Evolutionary conservation across 1,139 yeast genomes (phyloP), one percentile per base, ranked within the genome.

Genomic region (Saccharomyces pastorianus): DNA sequence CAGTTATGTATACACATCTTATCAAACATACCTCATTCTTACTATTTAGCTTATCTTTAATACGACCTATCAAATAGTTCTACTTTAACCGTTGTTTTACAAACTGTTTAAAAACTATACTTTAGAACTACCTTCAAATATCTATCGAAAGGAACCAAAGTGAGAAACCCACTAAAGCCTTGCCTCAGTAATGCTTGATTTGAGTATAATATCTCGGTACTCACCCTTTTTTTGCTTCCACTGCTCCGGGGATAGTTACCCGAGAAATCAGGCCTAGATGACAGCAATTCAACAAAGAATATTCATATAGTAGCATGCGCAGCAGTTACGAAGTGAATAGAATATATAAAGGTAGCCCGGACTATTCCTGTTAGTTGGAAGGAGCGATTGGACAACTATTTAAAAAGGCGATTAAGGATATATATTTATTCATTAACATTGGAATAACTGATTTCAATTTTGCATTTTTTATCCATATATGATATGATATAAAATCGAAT

Each of bases 1-100:
- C 23, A 28, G 31, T 28, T 9, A 28, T 28, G 11, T 20, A 28
- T 28, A 28, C 11, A 28, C 31, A 4, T 28, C 31, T 28, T 28
- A 28, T 27, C 32, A 29, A 52, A 56, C 58, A 52, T 56, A 56
- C 58, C 55, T 56, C 58, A 56, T 56, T 38, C 41, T 46, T 32
- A 41, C 44, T 28, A 29, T 27, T 46, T 26, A 13, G 20, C 28
- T 29, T 13, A n/a, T 25, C 32, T 38, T 27, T 25, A n/a, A 17
- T 31, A 28, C 5, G 11, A 28, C 31, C 5, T 28, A 5, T 28
- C 31, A 28, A 28, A 28, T 28, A 28, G 2, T 5, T 9, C 5
- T 28, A 11, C 11, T 28, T 11, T 9, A 28, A 28, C 31, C 5
- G 8, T 5, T 28, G 31, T 28, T 28, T 28, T 28, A 7, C 5